Percentiles rank a stretch among this genome's conserved stretches.
These are phyloP conservation scores for Simplicillium aogashimaense DNA, from an alignment of 2,329 filamentous ascomycete species.

Conservation along the genomic window DNA sequence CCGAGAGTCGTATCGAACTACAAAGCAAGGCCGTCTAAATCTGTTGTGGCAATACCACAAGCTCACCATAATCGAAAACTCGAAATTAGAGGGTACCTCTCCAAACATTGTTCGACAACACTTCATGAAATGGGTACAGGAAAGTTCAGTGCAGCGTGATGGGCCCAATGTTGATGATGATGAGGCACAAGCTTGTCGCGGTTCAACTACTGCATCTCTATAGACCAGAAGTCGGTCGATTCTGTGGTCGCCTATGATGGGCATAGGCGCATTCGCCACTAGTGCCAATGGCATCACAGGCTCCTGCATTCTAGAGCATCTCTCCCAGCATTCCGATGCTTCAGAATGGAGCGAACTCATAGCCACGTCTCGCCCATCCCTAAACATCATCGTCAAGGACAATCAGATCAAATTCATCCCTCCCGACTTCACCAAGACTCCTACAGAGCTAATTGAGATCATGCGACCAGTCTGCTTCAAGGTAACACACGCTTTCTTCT, in stretches of 20 bases:
- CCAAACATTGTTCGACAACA: too few relatives aligned
- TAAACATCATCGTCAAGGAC: neutral
- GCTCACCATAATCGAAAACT: too few relatives aligned
- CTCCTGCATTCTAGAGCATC: constrained; percentile 18
- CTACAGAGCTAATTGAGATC: neutral
- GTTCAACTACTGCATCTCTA: too few relatives aligned
- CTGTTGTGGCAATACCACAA: too few relatives aligned
- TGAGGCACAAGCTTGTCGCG: too few relatives aligned
- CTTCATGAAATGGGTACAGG: too few relatives aligned
- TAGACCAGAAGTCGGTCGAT: too few relatives aligned
- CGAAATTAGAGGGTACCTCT: too few relatives aligned
- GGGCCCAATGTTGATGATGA: too few relatives aligned
- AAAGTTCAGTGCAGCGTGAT: too few relatives aligned
- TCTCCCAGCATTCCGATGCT: constrained; percentile 4
- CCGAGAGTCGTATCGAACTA: too few relatives aligned
- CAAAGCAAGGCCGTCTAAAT: too few relatives aligned
- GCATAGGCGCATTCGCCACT: constrained; percentile 21
- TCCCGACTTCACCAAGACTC: neutral
- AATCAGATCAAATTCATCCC: neutral
- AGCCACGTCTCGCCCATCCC: neutral
- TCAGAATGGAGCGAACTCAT: neutral
- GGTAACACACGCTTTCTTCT: constrained; percentile 1
- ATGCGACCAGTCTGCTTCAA: neutral
- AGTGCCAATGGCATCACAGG: constrained; percentile 22
- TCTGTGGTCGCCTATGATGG: neutral